Evolutionary conservation across 2,329 filamentous ascomycete species (phyloP).

Genomic region (Dichotomopilus funicola): DNA sequence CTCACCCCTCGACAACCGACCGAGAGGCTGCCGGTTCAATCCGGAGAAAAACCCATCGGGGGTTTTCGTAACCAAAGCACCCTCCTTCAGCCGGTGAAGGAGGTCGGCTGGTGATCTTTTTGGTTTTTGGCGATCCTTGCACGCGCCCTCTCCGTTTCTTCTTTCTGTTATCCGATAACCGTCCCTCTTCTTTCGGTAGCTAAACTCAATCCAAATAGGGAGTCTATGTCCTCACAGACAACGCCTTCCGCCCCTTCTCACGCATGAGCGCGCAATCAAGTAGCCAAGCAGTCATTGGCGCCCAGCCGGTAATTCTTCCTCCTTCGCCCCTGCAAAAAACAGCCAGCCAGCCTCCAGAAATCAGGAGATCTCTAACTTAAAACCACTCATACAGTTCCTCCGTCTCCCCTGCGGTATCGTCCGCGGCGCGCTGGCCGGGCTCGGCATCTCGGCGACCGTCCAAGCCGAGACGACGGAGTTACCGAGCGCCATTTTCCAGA

Average conservation of each 20-base stretch:
- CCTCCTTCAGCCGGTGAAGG: no score
- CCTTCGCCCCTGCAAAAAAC: background rate
- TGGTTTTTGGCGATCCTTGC: no score
- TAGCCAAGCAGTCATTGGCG: slow-evolving; percentile 64
- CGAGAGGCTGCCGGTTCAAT: no score
- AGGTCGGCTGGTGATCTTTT: no score
- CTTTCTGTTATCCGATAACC: background rate
- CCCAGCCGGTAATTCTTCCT: slow-evolving; percentile 59
- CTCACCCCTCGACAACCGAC: no score
- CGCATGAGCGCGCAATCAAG: slow-evolving; percentile 81
- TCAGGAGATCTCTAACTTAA: background rate
- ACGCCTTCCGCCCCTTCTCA: slow-evolving; percentile 78
- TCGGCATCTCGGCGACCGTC: slow-evolving; percentile 87
- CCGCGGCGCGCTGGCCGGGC: slow-evolving; percentile 79
- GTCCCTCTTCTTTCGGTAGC: background rate
- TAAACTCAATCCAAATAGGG: slow-evolving; percentile 47
- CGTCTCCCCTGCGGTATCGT: slow-evolving; percentile 95
- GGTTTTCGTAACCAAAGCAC: no score
- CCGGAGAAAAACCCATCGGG: no score
- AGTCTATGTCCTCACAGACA: slow-evolving; percentile 93
- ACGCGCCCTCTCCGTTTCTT: no score
- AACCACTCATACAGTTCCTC: slow-evolving; percentile 56
- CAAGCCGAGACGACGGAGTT: slow-evolving; percentile 85
- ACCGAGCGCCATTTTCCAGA: slow-evolving; percentile 88
- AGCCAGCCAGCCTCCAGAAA: no score